These are phyloP conservation scores for Phytophthora brassicae DNA, from an alignment of 352 stramenopile genomes.

Conservation along the genomic window DNA sequence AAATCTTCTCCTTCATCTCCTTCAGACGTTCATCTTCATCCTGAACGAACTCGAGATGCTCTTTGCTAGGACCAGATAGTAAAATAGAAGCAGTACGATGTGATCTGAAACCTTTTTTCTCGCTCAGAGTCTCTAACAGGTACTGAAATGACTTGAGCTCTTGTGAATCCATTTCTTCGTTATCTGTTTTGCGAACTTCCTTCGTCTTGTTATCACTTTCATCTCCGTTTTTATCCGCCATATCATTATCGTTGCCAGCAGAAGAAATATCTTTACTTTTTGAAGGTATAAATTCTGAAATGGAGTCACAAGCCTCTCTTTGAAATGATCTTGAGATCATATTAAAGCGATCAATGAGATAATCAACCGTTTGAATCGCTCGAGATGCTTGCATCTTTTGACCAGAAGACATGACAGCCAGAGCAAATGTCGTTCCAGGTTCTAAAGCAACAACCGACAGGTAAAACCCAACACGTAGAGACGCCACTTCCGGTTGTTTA, in stretches of 20 bases:
- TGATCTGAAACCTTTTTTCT: slow-evolving; percentile 28
- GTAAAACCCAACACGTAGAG: slow-evolving; percentile 43
- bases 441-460: slow-evolving; percentile 54
- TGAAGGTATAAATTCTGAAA: not conserved
- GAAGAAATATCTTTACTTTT: not conserved
- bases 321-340: slow-evolving; percentile 48
- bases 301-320: slow-evolving; percentile 5
- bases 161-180: slow-evolving; percentile 7
- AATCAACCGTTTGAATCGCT: slow-evolving; percentile 65
- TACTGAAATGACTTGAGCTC: slow-evolving; percentile 49
- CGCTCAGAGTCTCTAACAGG: slow-evolving; percentile 44
- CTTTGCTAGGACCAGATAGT: slow-evolving; percentile 28
- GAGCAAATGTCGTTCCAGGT: slow-evolving; percentile 40
- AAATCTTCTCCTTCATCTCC: too few species aligned
- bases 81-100: slow-evolving; percentile 32
- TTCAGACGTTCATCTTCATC: slow-evolving; percentile 44
- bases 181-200: slow-evolving; percentile 4
- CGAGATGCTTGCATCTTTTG: slow-evolving; percentile 58
- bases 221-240: slow-evolving; percentile 2
- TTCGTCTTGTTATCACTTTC: not conserved
- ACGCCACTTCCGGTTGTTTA: slow-evolving; percentile 5
- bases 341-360: slow-evolving; percentile 73
- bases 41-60: slow-evolving; percentile 47
- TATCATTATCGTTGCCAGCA: slow-evolving; percentile 8
- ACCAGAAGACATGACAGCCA: slow-evolving; percentile 63